Conservation (phyloP, 257 asterid species). For the Ajuga chamaepitys region DNA sequence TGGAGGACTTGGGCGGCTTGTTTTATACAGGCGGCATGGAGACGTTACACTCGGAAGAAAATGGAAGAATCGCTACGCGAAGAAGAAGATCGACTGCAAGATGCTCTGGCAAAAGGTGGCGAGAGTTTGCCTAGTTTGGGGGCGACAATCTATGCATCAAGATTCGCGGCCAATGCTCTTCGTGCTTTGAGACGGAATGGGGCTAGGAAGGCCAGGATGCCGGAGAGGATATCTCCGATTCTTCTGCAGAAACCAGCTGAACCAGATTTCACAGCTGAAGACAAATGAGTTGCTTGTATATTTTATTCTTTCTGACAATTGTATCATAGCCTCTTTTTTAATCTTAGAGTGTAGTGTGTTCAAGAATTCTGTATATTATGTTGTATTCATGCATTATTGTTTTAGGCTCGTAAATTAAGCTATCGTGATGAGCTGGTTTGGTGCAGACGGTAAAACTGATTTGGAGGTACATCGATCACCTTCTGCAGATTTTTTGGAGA, state of each 20-base stretch:
- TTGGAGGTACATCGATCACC: too few species aligned
- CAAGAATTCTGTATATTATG: constrained; percentile 8
- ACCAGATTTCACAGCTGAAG: constrained; percentile 81
- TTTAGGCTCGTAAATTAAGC: background rate
- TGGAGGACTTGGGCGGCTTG: constrained; percentile 98
- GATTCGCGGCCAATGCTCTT: constrained; percentile 80
- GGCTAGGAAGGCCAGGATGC: constrained; percentile 45
- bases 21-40: constrained; percentile 85
- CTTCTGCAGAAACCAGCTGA: constrained; percentile 88
- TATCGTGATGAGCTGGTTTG: too few species aligned
- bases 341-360: background rate
- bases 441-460: too few species aligned
- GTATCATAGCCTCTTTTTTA: constrained; percentile 10
- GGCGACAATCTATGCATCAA: constrained; percentile 79
- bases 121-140: constrained; percentile 69
- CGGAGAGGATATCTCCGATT: constrained; percentile 61
- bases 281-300: constrained; percentile 21
- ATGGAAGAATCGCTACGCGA: constrained; percentile 64
- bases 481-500: too few species aligned
- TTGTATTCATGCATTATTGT: background rate
- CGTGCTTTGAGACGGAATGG: constrained; percentile 54
- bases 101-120: constrained; percentile 57
- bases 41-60: constrained; percentile 60
- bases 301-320: constrained; percentile 1
- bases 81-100: constrained; percentile 60